These are phyloP conservation scores for Colletotrichum paranaense DNA, from an alignment of 2,329 filamentous ascomycete species.

Conservation along the genomic window DNA sequence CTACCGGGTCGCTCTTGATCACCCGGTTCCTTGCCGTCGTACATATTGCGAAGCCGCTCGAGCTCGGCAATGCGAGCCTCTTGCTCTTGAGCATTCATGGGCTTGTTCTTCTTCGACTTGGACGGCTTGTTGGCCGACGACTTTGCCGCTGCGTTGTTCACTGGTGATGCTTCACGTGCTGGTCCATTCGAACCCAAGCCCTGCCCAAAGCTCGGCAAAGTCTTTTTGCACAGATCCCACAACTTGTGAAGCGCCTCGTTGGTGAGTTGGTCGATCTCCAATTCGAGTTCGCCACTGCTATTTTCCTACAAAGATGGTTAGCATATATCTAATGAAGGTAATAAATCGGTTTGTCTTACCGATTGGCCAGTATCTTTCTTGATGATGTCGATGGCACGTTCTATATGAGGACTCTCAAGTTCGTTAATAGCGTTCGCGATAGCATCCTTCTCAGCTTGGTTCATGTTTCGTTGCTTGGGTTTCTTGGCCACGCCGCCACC, in stretches of 20 bases:
- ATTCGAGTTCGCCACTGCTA: slow-evolving; percentile 67
- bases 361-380: slow-evolving; percentile 83
- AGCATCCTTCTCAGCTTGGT: slow-evolving; percentile 87
- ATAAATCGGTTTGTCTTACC: slow-evolving; percentile 61
- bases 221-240: slow-evolving; percentile 58
- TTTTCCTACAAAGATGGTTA: slow-evolving; percentile 58
- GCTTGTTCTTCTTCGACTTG: slow-evolving; percentile 79
- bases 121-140: slow-evolving; percentile 46
- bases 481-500: slow-evolving; percentile 59
- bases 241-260: slow-evolving; percentile 65
- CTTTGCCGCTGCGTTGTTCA: slow-evolving; percentile 43
- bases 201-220: slow-evolving; percentile 53
- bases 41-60: slow-evolving; percentile 61
- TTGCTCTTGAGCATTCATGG: slow-evolving; percentile 78
- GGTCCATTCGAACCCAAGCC: slow-evolving; percentile 42
- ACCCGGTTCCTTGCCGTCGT: slow-evolving; percentile 43
- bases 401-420: slow-evolving; percentile 81
- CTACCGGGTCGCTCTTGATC: slow-evolving; percentile 45
- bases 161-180: slow-evolving; percentile 45
- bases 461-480: slow-evolving; percentile 69
- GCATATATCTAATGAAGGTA: slow-evolving; percentile 41
- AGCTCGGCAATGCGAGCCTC: slow-evolving; percentile 73
- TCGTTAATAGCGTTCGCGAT: slow-evolving; percentile 88
- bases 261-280: slow-evolving; percentile 69
- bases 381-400: slow-evolving; percentile 88